phyloP scores from a whole-genome alignment of 2,329 filamentous ascomycete genomes.

The Cladophialophora yegresii region DNA sequence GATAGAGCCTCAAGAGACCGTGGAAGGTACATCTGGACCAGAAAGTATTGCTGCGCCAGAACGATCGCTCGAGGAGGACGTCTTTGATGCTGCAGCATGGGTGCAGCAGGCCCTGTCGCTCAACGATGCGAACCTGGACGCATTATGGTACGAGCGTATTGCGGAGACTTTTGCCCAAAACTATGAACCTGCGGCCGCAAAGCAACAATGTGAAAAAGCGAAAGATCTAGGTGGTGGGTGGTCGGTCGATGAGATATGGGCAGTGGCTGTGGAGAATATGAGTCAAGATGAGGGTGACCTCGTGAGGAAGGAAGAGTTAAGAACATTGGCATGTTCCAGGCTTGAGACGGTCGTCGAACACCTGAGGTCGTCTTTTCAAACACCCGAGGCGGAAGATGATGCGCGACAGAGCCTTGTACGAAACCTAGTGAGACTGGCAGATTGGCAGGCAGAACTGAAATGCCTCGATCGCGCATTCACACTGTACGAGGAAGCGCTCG shows the following conservation, averaged over 20 bases:
- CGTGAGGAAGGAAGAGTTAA: neutral
- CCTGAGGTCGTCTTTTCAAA: neutral
- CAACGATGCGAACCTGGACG: neutral
- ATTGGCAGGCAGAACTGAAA: neutral
- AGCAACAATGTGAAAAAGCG: conserved; percentile 2
- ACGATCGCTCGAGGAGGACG: neutral
- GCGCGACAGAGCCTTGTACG: neutral
- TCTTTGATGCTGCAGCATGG: neutral
- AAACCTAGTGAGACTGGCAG: neutral
- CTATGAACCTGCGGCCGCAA: neutral
- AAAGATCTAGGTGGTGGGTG: conserved; percentile 1
- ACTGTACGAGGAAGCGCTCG: neutral
- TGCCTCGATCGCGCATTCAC: neutral
- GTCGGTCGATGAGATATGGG: conserved; percentile 2
- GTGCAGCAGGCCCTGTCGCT: neutral
- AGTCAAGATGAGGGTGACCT: neutral
- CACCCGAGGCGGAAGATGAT: neutral
- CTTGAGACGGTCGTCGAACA: neutral
- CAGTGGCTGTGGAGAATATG: neutral
- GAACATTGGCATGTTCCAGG: neutral
- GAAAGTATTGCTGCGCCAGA: neutral
- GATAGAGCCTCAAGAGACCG: neutral
- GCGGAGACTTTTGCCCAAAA: neutral
- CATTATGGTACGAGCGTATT: conserved; percentile 5
- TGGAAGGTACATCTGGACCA: neutral